These are phyloP conservation scores for Stipa capillata DNA, from an alignment of 176 grass and related monocot genomes.

Conservation along the genomic window DNA sequence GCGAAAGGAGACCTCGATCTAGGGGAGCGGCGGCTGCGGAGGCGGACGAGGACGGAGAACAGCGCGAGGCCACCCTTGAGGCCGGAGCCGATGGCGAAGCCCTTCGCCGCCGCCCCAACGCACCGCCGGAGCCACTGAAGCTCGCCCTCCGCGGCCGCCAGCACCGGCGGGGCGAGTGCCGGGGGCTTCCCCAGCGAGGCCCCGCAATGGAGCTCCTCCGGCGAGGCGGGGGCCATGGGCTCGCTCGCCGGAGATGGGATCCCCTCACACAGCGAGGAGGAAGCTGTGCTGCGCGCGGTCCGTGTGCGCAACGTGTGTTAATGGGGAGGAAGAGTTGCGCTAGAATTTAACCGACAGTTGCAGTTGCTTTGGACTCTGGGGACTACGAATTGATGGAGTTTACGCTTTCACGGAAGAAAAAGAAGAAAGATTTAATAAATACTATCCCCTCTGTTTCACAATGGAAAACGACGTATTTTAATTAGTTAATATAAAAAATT, in stretches of 20 bases:
- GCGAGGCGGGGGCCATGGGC: slow-evolving; percentile 15
- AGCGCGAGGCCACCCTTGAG: slow-evolving; percentile 88
- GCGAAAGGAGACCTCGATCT: slow-evolving; percentile 44
- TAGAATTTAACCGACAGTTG: background rate
- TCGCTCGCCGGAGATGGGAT: slow-evolving; percentile 15
- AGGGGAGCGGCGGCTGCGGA: slow-evolving; percentile 72
- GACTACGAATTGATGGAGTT: background rate
- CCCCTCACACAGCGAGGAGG: no score
- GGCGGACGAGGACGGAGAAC: slow-evolving; percentile 73
- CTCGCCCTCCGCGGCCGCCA: slow-evolving; percentile 24
- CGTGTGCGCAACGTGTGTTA: background rate
- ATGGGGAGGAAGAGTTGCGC: background rate
- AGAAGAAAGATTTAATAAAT: no score
- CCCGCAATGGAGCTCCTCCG: slow-evolving; percentile 19
- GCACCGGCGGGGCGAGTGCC: background rate
- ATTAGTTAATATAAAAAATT: no score
- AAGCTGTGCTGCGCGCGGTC: slow-evolving; percentile 9
- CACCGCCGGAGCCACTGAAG: slow-evolving; percentile 72
- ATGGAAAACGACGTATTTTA: no score
- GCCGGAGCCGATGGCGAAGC: slow-evolving; percentile 81
- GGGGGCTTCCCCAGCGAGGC: background rate
- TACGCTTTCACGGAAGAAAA: no score
- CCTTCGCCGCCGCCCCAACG: slow-evolving; percentile 66
- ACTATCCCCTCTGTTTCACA: no score
- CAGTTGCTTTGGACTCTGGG: slow-evolving; percentile 4